Evolutionary conservation across 805 yeast genomes (phyloP), one percentile per base, ranked within the genome.

Genomic region (Wickerhamomyces canadensis): DNA sequence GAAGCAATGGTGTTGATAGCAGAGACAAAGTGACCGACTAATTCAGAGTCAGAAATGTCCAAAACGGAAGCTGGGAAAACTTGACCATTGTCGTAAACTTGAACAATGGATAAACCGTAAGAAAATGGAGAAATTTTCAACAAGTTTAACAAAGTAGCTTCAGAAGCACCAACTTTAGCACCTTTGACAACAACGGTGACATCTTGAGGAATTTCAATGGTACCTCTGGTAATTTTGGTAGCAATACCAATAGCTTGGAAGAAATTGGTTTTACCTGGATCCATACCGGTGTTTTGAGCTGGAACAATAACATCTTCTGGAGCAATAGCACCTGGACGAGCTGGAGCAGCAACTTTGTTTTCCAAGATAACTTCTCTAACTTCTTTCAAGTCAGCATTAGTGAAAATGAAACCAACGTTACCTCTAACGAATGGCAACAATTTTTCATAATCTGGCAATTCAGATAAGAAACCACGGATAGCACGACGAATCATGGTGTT

Each of bases 171-270:
- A 64, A 93, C 98, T 74, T 75, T 86, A 67, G 65, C 64, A 63
- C 86, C 85, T 50, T 82, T 80, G 51, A 74, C 79, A 64, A 89
- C 95, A 67, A 93, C 96, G 78, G 85, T 85, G 64, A 93, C 95
- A 67, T 93, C 98, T 60, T 84, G 72, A 70, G 87, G 88, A 74
- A 93, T 93, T 78, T 93, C 99, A 82, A 93, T 93, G 76, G 96
- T 88, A 93, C 99, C 99, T 85, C 99, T 89, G 74, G 96, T 93
- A 88, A 93, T 93, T 94, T 93, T 93, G 86, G 99, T 93, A 81
- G 98, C 98, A 64, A 93, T 96, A 86, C 98, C 98, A 64, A 93
- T 82, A 67, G 99, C 98, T 82, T 93, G 99, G 98, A 93, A 93
- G 95, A 93, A 93, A 68, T 98, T 93, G 65, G 99, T 93, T 87